Evolutionary conservation across 2,329 filamentous ascomycete genomes (phyloP), one percentile per base, ranked within the genome.

Genomic region (Triangularia verruculosa): DNA sequence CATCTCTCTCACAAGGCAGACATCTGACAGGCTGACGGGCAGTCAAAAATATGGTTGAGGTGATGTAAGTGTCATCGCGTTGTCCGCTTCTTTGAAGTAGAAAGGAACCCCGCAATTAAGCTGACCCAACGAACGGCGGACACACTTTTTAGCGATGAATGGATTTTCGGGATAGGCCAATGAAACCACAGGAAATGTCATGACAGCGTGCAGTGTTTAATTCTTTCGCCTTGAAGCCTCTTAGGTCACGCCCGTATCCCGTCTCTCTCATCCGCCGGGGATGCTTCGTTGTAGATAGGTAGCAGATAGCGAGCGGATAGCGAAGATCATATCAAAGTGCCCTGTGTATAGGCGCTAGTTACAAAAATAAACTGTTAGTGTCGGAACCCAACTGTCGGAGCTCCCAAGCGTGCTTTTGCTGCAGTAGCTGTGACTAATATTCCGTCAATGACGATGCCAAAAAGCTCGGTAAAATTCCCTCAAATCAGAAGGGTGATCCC

Each of bases 381-480:
- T 11, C 15, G 30, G 11, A 6, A 12, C 30, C 30, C 30, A 32
- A 32, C 13, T 12, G 30, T 32, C 30, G 30, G 13, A 12, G 30
- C 30, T 32, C 8, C 13, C 30, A 32, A 32, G 30, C 5, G n/a
- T n/a, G n/a, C n/a, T n/a, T 32, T 2, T n/a, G 7, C 17, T 4
- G 39, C n/a, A 47, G 39, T 12, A 47, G 39, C 39, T 47, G 39
- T 20, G 39, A 47, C 39, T 47, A 47, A 47, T 47, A 8, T 8
- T 47, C 39, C 39, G 39, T 47, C 39, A 6, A 47, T 47, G 39
- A 20, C 20, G 39, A 47, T 2, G 39, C 39, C 5, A 11, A 17
- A 47, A 47, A 47, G 57, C 59, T 64, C 59, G 62, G 62, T 61
- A 64, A 64, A 61, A 54, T 43, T 24, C 17, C 47, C 59, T 55